A percentile compares a stretch with the other conserved stretches of the same genome.
Evolutionary conservation across 805 yeast genomes (phyloP).

Genomic region (Metschnikowia aberdeeniae): DNA sequence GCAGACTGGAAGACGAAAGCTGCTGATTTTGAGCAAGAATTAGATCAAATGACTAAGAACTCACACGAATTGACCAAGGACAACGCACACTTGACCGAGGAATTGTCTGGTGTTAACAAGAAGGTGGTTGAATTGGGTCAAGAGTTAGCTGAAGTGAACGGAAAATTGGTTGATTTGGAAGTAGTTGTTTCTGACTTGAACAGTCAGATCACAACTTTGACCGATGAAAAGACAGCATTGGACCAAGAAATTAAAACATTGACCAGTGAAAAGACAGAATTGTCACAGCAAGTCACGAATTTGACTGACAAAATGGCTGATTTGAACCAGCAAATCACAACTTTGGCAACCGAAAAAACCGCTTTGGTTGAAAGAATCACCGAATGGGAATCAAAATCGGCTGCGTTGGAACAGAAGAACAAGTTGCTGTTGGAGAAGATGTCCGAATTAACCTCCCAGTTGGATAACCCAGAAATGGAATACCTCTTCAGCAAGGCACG

Average conservation of each 20-base stretch:
- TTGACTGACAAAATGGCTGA: neutral
- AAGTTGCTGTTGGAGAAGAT: neutral
- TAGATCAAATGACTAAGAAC: neutral
- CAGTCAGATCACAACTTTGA: no score
- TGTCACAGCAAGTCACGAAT: neutral
- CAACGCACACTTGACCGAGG: neutral
- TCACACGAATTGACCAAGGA: neutral
- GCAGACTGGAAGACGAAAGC: neutral
- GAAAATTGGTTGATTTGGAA: no score
- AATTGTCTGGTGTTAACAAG: neutral
- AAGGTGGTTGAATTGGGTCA: neutral
- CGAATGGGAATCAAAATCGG: neutral
- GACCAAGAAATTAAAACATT: neutral
- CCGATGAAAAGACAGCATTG: no score
- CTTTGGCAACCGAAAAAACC: no score
- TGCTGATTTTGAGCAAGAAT: neutral
- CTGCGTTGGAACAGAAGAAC: neutral
- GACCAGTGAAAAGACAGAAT: neutral
- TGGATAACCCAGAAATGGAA: neutral
- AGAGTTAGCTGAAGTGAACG: no score
- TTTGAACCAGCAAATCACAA: no score
- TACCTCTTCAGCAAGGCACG: slow-evolving; percentile 1
- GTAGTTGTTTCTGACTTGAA: no score
- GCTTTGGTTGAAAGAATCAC: neutral
- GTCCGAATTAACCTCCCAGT: neutral